Conservation (phyloP, 805 yeast genomes). For the Wickerhamiella vanderwaltii region DNA sequence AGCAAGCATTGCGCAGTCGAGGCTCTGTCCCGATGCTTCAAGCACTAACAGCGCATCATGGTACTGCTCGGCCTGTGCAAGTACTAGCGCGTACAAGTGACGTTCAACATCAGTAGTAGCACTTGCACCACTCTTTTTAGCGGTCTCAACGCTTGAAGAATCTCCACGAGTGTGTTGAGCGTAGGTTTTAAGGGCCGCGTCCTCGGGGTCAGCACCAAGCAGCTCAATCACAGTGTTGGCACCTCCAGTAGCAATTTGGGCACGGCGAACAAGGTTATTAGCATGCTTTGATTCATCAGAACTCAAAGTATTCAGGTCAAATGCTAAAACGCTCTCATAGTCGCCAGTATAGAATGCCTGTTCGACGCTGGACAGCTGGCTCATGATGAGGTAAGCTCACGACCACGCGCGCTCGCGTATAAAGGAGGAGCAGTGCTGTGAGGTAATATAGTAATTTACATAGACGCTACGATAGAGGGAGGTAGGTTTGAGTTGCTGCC, state of each 20-base stretch:
- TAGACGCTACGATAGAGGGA: too few relatives aligned
- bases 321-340: constrained; percentile 25
- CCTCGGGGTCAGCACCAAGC: constrained; percentile 21
- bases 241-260: constrained; percentile 29
- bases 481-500: too few relatives aligned
- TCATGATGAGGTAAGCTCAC: constrained; percentile 13
- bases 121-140: constrained; percentile 16
- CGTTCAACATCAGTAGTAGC: constrained; percentile 26
- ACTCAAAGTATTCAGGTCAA: constrained; percentile 21
- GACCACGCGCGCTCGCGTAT: too few relatives aligned
- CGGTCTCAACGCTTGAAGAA: constrained; percentile 17
- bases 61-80: constrained; percentile 31
- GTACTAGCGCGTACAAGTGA: constrained; percentile 33
- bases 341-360: constrained; percentile 33
- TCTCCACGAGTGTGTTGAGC: constrained; percentile 22
- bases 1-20: constrained; percentile 29
- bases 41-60: constrained; percentile 35
- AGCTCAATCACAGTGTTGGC: constrained; percentile 24
- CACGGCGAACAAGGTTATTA: constrained; percentile 27
- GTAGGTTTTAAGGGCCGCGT: constrained; percentile 21
- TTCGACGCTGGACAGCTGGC: constrained; percentile 28
- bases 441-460: too few relatives aligned
- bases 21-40: constrained; percentile 30
- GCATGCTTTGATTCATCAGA: constrained; percentile 23
- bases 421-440: too few relatives aligned